Base-by-base conservation (phyloP, 108 stramenopile species). In the Phaeodactylum tricornutum region DNA sequence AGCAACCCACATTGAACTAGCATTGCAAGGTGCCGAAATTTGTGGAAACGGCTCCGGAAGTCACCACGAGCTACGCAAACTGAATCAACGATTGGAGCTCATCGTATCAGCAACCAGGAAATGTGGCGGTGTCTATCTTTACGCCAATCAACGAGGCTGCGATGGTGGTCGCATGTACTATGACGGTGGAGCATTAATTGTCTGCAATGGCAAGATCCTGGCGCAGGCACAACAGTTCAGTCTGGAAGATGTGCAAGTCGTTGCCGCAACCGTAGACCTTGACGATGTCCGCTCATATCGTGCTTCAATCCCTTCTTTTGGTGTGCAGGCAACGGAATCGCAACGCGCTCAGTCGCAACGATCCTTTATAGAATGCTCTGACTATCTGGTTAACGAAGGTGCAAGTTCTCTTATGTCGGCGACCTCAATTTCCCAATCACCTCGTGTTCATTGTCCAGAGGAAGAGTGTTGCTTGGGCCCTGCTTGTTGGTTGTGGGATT, bases 401-500 rank as follows among this genome's bases (percentile, higher is more conserved):
- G n/a, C n/a, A n/a, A 20, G 21, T 4, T 4, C 39, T 4, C 5
- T 11, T 6, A 15, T 41, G 19, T 20, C 39, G 14, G 6, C 14
- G 4, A 41, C 39, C 4, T 20, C 9, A 15, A 15, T 20, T 5
- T 27, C 26, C 8, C 26, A 16, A 4, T 29, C 47, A 19, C 59
- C 59, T 4, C 19, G 23, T 34, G 26, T 72, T 41, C 72, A 66
- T 30, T 52, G 51, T 34, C 92, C 96, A 2, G 92, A 97, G 65
- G 96, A 99, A 66, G 96, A 99, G 66, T 97, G 96, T 58, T 93
- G 84, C 53, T 53, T 93, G 21, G 98, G 98, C 0, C 98, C 98
- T 1, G 98, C 98, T 19, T 96, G 95, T 72, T 99, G 98, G 98
- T 65, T 99, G 29, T 99, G 98, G 98, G 98, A 99, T 63, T 99